Conservation (phyloP, 2,329 filamentous ascomycete genomes). For the Colletotrichum sp. region DNA sequence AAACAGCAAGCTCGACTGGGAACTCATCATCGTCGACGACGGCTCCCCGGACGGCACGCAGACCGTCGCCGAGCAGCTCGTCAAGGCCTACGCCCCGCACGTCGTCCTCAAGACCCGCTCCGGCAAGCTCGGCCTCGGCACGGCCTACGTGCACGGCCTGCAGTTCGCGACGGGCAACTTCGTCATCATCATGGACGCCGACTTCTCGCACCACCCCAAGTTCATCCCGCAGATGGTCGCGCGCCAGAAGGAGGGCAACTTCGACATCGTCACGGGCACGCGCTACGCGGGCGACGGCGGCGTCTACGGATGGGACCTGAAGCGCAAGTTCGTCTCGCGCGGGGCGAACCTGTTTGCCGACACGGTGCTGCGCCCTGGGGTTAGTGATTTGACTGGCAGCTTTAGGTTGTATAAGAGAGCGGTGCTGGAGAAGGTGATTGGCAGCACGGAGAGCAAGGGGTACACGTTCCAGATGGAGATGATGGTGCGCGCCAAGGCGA, state of each 20-base stretch:
- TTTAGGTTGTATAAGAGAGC: conserved; percentile 94
- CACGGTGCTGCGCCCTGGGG: conserved; percentile 88
- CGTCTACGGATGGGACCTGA: conserved; percentile 96
- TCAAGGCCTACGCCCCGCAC: conserved; percentile 80
- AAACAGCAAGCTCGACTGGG: conserved; percentile 87
- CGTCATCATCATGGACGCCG: conserved; percentile 99
- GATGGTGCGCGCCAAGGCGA: conserved; percentile 96
- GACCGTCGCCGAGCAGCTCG: conserved; percentile 86
- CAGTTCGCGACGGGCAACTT: conserved; percentile 91
- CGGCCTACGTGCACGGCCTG: conserved; percentile 93
- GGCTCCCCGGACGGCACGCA: conserved; percentile 96
- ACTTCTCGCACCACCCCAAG: conserved; percentile 99
- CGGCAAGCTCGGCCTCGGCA: conserved; percentile 96
- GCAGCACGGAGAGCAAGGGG: conserved; percentile 90
- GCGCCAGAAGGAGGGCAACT: conserved; percentile 76
- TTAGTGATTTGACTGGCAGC: conserved; percentile 93
- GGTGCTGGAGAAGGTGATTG: conserved; percentile 88
- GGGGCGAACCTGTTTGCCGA: conserved; percentile 96
- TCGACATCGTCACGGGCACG: conserved; percentile 97
- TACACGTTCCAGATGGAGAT: conserved; percentile 99
- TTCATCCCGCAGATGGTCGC: conserved; percentile 96
- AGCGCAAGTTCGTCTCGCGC: conserved; percentile 82
- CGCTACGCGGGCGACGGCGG: conserved; percentile 89
- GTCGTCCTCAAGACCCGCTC: conserved; percentile 86
- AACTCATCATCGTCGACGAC: conserved; percentile 98